Percentiles rank a stretch among this genome's conserved stretches.
Evolutionary conservation across 2,329 filamentous ascomycete species (phyloP).

Genomic region (Pseudocercospora fijiensis): DNA sequence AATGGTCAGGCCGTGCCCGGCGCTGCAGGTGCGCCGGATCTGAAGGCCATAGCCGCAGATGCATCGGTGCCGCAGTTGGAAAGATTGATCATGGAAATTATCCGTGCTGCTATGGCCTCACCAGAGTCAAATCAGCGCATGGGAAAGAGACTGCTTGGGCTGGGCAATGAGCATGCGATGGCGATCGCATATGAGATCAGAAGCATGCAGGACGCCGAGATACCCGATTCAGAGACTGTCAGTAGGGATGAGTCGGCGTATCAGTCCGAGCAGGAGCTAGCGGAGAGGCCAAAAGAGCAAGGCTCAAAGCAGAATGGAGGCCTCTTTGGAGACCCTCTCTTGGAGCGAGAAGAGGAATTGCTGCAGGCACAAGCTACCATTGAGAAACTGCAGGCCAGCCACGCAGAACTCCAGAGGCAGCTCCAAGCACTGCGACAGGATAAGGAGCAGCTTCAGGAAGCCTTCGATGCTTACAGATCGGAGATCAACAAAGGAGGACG

Average conservation of each 20-base stretch:
- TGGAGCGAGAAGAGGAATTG: conserved; percentile 52
- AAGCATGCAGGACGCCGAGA: conserved; percentile 36
- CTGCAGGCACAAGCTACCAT: conserved; percentile 51
- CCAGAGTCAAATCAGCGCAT: conserved; percentile 51
- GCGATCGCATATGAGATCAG: conserved; percentile 37
- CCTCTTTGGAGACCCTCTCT: conserved; percentile 43
- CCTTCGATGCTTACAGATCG: conserved; percentile 48
- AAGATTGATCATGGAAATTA: conserved; percentile 50
- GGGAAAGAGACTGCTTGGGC: conserved; percentile 38
- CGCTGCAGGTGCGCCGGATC: conserved; percentile 44
- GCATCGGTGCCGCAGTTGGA: conserved; percentile 40
- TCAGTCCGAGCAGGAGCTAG: conserved; percentile 33
- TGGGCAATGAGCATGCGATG: conserved; percentile 37
- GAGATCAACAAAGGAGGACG: conserved; percentile 46
- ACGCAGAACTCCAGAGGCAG: conserved; percentile 44
- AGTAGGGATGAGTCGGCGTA: conserved; percentile 36
- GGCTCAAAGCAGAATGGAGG: conserved; percentile 25
- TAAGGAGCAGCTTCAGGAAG: conserved; percentile 49
- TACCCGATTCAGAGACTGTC: conserved; percentile 29
- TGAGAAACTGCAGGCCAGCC: conserved; percentile 44
- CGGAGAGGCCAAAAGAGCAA: conserved; percentile 24
- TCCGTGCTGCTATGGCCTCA: conserved; percentile 50
- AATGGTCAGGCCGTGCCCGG: conserved; percentile 38
- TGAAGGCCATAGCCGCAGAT: conserved; percentile 51
- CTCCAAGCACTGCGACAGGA: conserved; percentile 44